A percentile compares a stretch with the other conserved stretches of the same genome.
These are phyloP conservation scores for Pseudogymnoascus sp. DNA, from an alignment of 2,329 filamentous ascomycete species.

Conservation along the genomic window DNA sequence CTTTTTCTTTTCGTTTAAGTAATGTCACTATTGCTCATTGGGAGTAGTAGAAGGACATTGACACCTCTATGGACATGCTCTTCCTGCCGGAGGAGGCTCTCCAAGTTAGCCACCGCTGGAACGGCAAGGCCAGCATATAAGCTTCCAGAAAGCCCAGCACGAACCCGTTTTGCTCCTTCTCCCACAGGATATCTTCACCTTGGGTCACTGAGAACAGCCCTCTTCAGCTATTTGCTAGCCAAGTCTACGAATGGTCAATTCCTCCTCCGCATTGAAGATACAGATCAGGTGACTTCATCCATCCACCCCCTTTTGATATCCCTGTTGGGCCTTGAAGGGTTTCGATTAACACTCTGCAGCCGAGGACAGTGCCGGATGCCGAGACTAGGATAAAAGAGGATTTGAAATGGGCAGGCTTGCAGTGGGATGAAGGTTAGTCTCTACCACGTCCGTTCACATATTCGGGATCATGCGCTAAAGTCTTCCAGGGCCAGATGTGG, in stretches of 20 bases:
- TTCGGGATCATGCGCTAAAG: neutral
- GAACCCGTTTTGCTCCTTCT: conserved; percentile 89
- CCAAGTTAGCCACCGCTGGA: neutral
- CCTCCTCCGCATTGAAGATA: conserved; percentile 86
- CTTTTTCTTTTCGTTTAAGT: neutral
- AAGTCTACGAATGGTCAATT: conserved; percentile 85
- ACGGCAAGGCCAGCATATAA: conserved; percentile 13
- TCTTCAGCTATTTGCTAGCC: conserved; percentile 94
- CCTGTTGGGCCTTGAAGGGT: conserved; percentile 16
- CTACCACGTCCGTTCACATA: neutral
- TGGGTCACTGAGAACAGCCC: conserved; percentile 80
- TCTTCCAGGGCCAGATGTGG: conserved; percentile 63
- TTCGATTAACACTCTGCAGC: conserved; percentile 42
- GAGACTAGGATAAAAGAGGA: conserved; percentile 73
- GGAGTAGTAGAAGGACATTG: conserved; percentile 14
- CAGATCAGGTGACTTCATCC: conserved; percentile 61
- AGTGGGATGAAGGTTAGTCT: conserved; percentile 79
- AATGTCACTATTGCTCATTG: conserved; percentile 15
- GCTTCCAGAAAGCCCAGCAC: conserved; percentile 49
- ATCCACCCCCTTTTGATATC: conserved; percentile 3
- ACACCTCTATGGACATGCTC: conserved; percentile 22
- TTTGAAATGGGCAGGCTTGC: conserved; percentile 77
- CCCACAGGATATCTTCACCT: conserved; percentile 91
- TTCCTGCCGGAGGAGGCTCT: conserved; percentile 16
- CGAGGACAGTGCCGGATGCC: conserved; percentile 72